These are phyloP conservation scores for Entomophthora muscae DNA, from an alignment of 371 early-diverging fungal genomes.

Conservation along the genomic window DNA sequence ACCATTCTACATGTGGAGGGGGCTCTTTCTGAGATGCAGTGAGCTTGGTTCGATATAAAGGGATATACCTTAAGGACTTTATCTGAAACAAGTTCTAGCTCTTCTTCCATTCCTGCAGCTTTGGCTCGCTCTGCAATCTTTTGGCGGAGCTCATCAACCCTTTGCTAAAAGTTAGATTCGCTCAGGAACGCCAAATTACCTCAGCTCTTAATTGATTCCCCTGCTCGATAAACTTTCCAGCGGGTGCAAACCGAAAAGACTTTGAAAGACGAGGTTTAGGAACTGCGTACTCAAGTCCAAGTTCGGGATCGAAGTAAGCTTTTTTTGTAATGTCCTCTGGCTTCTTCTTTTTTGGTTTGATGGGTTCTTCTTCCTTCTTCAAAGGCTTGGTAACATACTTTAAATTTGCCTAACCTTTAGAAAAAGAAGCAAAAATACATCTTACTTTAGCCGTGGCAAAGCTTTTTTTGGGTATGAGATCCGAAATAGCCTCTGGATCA, in stretches of 20 bases:
- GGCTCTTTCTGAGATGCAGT: slow-evolving; percentile 26
- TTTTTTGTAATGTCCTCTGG: too few relatives aligned
- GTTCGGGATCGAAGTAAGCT: slow-evolving; percentile 65
- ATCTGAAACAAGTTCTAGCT: slow-evolving; percentile 53
- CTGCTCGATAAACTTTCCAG: slow-evolving; percentile 60
- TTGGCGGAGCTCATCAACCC: slow-evolving; percentile 63
- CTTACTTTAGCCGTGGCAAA: slow-evolving; percentile 27
- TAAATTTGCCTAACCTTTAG: not conserved
- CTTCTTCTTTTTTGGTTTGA: too few relatives aligned
- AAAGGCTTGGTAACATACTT: slow-evolving; percentile 20
- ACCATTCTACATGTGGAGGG: slow-evolving; percentile 86
- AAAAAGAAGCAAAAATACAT: too few relatives aligned
- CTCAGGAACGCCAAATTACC: not conserved
- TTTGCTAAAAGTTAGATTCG: slow-evolving; percentile 18
- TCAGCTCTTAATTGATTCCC: slow-evolving; percentile 59
- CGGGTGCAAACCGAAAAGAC: slow-evolving; percentile 54
- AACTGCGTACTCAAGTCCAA: slow-evolving; percentile 24
- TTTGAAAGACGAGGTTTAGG: slow-evolving; percentile 32
- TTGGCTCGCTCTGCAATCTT: slow-evolving; percentile 67
- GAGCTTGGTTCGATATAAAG: slow-evolving; percentile 2
- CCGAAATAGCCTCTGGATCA: not conserved
- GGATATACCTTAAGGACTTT: slow-evolving; percentile 41
- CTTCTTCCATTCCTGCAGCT: slow-evolving; percentile 67
- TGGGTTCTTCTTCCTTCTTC: slow-evolving; percentile 30
- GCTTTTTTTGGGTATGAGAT: slow-evolving; percentile 26